Conservation (phyloP, 345 rosid species). For the Salix dunnii region DNA sequence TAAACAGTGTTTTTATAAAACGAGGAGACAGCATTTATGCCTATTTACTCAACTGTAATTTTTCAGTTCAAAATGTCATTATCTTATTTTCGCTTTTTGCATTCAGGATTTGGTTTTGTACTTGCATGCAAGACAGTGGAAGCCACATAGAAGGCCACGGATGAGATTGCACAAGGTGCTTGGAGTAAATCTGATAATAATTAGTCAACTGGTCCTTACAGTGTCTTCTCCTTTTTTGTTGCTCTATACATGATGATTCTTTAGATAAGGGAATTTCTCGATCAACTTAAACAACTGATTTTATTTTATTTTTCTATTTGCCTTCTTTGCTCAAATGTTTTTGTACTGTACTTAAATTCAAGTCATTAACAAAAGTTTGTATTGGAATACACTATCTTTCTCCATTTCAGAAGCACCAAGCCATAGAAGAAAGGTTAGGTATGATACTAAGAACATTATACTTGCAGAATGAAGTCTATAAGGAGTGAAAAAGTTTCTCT, state of each 20-base stretch:
- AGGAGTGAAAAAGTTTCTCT: background rate
- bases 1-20: too few species aligned
- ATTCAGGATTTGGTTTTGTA: slow-evolving; percentile 60
- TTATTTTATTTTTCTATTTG: too few species aligned
- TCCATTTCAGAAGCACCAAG: too few species aligned
- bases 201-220: background rate
- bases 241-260: background rate
- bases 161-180: slow-evolving; percentile 53
- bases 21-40: too few species aligned
- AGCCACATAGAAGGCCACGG: slow-evolving; percentile 56
- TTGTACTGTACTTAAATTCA: too few species aligned
- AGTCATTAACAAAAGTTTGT: too few species aligned
- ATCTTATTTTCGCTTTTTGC: slow-evolving; percentile 3
- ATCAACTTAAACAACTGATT: too few species aligned
- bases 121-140: slow-evolving; percentile 52
- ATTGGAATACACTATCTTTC: too few species aligned
- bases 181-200: slow-evolving; percentile 36
- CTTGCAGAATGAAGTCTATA: background rate
- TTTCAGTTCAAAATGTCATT: background rate
- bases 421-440: too few species aligned
- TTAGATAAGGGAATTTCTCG: background rate
- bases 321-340: too few species aligned
- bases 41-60: too few species aligned
- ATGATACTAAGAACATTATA: too few species aligned
- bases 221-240: background rate